Conservation (phyloP, 75 land plant species). For the Pinus albicaulis region DNA sequence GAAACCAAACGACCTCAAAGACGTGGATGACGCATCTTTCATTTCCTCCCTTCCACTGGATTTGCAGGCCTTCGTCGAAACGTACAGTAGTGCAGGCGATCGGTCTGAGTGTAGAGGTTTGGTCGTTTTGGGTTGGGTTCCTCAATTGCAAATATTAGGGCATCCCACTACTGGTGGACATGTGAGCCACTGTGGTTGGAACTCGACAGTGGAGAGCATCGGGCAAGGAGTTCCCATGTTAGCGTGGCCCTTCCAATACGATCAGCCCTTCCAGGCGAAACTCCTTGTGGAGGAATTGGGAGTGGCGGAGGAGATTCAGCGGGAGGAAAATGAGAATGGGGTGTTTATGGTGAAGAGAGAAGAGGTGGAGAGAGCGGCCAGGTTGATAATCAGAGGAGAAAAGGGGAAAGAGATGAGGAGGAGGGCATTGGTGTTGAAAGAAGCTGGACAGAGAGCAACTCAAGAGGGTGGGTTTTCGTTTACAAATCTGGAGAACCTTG, state of each 20-base stretch:
- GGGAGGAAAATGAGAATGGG: too few species aligned
- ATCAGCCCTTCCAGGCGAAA: not conserved
- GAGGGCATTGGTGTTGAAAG: not conserved
- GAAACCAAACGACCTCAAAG: not conserved
- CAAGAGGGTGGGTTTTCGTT: not conserved
- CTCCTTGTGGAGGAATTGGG: not conserved
- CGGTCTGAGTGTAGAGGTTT: too few species aligned
- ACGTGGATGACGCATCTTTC: not conserved
- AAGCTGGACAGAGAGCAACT: not conserved
- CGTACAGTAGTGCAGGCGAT: too few species aligned
- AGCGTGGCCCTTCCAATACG: conserved; percentile 1
- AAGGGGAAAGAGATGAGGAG: not conserved
- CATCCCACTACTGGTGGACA: not conserved
- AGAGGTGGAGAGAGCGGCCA: not conserved
- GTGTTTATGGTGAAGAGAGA: too few species aligned
- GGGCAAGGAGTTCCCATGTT: conserved; percentile 7
- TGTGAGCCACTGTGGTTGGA: conserved; percentile 15
- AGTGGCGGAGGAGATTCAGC: not conserved
- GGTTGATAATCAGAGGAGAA: not conserved
- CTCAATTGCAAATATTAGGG: too few species aligned
- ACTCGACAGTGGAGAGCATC: not conserved
- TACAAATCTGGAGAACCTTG: not conserved
- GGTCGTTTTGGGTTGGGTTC: too few species aligned
- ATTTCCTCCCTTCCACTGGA: too few species aligned
- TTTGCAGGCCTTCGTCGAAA: too few species aligned